Base-by-base conservation (phyloP, 2,329 filamentous ascomycete genomes). In the Xylariaceae sp. region DNA sequence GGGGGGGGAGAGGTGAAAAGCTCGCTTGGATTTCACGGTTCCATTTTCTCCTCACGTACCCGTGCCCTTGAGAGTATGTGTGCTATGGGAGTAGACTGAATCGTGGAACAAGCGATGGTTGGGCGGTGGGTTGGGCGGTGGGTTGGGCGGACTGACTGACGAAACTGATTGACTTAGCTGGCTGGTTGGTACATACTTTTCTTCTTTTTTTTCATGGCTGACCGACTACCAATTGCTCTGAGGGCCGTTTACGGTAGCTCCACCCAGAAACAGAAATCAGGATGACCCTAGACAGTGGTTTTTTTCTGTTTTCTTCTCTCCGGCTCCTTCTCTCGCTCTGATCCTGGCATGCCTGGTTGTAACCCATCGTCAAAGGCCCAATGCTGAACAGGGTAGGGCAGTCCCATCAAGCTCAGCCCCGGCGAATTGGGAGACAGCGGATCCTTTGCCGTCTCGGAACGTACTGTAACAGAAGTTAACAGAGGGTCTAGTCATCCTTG, bases 361-460 rank as follows among this genome's bases (percentile, higher is more conserved):
- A 42, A 37, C 20, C 48, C 52, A 36, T 52, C 30, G 21, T 9
- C 10, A 58, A 21, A 13, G 7, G 36, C 18, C 32, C 42, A 36
- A 36, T 42, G 30, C 27, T 32, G 44, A 49, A 53, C 42, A 57
- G 56, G 45, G 53, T 57, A 56, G 56, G 45, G 53, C 53, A 56
- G 49, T 50, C 53, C 50, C 53, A 51, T 59, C 50, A 48, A 26
- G 43, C 50, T 45, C 37, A 53, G 41, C 53, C 56, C 56, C 56
- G 33, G 39, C 56, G 30, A 59, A 59, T 59, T 45, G 53, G 50
- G 53, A 39, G 23, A 39, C 37, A n/a, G 53, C 57, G 46, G 45
- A 56, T 53, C 49, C 39, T 32, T 41, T n/a, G 45, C 53, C 37
- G 53, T 40, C 49, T 32, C n/a, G n/a, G n/a, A n/a, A n/a, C n/a